Conservation (phyloP, 768 basidiomycete species). For the Hemileccinum rubropunctum region DNA sequence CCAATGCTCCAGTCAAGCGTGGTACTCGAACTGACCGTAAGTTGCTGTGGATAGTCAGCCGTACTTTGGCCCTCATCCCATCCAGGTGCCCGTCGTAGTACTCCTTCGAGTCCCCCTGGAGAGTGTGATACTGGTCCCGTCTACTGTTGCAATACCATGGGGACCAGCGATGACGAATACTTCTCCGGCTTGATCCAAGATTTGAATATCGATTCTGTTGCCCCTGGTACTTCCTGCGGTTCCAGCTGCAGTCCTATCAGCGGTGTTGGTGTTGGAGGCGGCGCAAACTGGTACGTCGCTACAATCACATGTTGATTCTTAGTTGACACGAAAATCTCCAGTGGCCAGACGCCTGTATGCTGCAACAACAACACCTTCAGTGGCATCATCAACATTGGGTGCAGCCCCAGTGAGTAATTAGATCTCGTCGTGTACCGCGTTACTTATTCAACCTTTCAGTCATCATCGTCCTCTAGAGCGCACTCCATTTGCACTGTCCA, state of each 20-base stretch:
- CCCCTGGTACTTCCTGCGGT: constrained; percentile 14
- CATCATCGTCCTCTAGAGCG: constrained; percentile 14
- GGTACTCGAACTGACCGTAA: constrained; percentile 34
- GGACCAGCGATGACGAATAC: background rate
- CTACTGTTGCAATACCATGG: constrained; percentile 19
- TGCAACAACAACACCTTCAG: constrained; percentile 34
- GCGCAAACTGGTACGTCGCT: constrained; percentile 17
- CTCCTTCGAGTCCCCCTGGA: constrained; percentile 36
- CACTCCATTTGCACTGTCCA: constrained; percentile 4
- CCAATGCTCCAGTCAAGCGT: constrained; percentile 40
- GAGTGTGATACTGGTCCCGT: constrained; percentile 17
- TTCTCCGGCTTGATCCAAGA: background rate
- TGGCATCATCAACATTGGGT: constrained; percentile 40
- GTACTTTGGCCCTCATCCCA: background rate
- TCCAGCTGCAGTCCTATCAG: constrained; percentile 32
- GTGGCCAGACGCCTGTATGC: constrained; percentile 38
- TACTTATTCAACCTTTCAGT: constrained; percentile 13
- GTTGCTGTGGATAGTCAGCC: constrained; percentile 5
- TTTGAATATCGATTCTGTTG: background rate
- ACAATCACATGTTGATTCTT: rapidly evolving
- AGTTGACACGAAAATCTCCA: constrained; percentile 15
- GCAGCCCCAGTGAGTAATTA: constrained; percentile 33
- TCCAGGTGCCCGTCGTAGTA: constrained; percentile 34
- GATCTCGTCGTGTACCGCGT: background rate
- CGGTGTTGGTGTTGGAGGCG: constrained; percentile 16